phyloP scores from a whole-genome alignment of 2,329 filamentous ascomycete genomes.

The Cytospora mali region DNA sequence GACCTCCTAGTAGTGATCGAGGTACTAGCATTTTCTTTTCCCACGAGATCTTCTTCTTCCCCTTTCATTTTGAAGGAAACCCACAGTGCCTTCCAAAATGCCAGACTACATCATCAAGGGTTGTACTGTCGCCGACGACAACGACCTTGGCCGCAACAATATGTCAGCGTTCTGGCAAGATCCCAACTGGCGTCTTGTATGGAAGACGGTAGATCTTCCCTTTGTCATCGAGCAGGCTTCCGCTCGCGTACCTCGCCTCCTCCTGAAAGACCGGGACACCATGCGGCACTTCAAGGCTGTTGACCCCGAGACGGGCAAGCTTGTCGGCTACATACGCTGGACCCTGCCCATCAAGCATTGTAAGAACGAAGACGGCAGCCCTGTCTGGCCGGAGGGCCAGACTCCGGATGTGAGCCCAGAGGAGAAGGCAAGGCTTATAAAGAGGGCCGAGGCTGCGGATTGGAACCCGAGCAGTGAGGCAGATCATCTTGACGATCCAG shows the following conservation, averaged over 20 bases:
- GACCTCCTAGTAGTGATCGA: background rate
- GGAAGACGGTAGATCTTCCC: constrained; percentile 20
- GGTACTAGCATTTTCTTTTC: background rate
- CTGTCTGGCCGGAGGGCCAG: constrained; percentile 29
- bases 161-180: constrained; percentile 32
- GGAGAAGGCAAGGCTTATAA: constrained; percentile 25
- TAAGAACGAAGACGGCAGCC: constrained; percentile 1
- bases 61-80: background rate
- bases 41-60: background rate
- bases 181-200: constrained; percentile 29
- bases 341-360: constrained; percentile 19
- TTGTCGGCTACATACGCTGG: constrained; percentile 33
- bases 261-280: constrained; percentile 27
- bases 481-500: constrained; percentile 26
- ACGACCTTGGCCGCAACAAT: constrained; percentile 30
- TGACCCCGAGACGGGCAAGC: constrained; percentile 29
- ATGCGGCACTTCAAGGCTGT: constrained; percentile 33
- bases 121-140: constrained; percentile 27
- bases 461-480: constrained; percentile 24
- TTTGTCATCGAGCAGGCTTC: constrained; percentile 13
- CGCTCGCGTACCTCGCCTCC: constrained; percentile 24
- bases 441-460: constrained; percentile 24
- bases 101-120: constrained; percentile 21
- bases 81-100: background rate
- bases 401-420: constrained; percentile 26